phyloP scores from a whole-genome alignment of 2,329 filamentous ascomycete genomes.

The Lomentospora prolificans region DNA sequence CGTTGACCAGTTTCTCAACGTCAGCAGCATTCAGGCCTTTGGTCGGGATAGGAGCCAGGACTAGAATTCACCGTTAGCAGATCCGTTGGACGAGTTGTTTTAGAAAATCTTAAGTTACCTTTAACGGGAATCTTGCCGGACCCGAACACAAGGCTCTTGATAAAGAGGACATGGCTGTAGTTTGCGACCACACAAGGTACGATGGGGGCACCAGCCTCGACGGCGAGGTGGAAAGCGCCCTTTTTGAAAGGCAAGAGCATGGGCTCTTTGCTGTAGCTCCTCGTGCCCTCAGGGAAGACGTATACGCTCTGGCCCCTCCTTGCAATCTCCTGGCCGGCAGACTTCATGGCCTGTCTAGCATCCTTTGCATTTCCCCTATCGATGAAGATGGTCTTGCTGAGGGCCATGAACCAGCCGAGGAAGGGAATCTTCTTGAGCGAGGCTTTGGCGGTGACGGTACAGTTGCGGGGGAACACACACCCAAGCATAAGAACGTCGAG shows the following conservation, averaged over 20 bases:
- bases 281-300: slow-evolving; percentile 87
- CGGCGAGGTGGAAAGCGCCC: slow-evolving; percentile 90
- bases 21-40: slow-evolving; percentile 62
- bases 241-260: slow-evolving; percentile 94
- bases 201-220: slow-evolving; percentile 88
- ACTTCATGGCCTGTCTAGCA: slow-evolving; percentile 75
- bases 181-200: slow-evolving; percentile 77
- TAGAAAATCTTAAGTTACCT: slow-evolving; percentile 36
- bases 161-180: slow-evolving; percentile 63
- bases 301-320: slow-evolving; percentile 64
- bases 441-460: slow-evolving; percentile 86
- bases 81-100: neutral
- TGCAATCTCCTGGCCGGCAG: slow-evolving; percentile 72
- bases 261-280: slow-evolving; percentile 77
- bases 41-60: slow-evolving; percentile 73
- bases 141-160: slow-evolving; percentile 55
- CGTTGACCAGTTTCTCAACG: slow-evolving; percentile 61
- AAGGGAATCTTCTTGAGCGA: slow-evolving; percentile 71
- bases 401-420: slow-evolving; percentile 86
- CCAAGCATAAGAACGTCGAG: slow-evolving; percentile 90
- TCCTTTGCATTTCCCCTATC: slow-evolving; percentile 77
- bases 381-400: slow-evolving; percentile 90
- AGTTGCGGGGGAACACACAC: slow-evolving; percentile 80
- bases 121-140: slow-evolving; percentile 65
- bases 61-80: slow-evolving; percentile 28